Evolutionary conservation across 2,329 filamentous ascomycete species (phyloP), one percentile per base, ranked within the genome.

Genomic region (Akanthomyces muscarius): DNA sequence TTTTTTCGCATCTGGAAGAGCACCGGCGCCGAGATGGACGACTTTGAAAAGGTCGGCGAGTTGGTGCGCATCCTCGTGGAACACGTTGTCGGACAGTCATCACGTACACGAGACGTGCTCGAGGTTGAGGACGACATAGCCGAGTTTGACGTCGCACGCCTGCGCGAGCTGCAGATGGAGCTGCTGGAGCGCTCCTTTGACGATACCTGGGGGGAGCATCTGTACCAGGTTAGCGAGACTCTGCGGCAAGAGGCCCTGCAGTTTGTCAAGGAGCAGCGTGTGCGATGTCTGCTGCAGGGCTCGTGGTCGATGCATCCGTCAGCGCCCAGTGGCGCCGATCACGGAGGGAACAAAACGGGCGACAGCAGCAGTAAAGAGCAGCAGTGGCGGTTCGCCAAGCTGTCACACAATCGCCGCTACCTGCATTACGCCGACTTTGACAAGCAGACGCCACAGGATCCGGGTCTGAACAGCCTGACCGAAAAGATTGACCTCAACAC

Each of bases 251-350:
- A 99, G 75, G 92, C 94, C 13, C 78, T 97, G 61, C 91, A 97
- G 71, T 99, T 99, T 71, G 91, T 98, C 76, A 97, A 97, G 76
- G 95, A 99, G 77, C 95, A 99, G 75, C 87, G 95, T 44, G 90
- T 98, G 65, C 85, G 95, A 61, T 97, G 93, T 72, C 80, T 99
- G 45, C 83, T 98, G 4, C 85, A 91, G 68, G 95, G 95, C 7
- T 88, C 90, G 11, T 99, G 95, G 95, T 99, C 98, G 77, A 74
- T 78, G 73, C 76, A 82, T 75, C 75, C 83, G 5, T 71, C 76
- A 13, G 73, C 78, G 61, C 68, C 65, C 5, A 42, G 51, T 69
- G 42, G 55, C 69, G 70, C 54, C 72, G 71, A 61, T 68, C 73
- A 63, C 66, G 73, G 64, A 68, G 78, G 74, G 70, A 75, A 71